These are phyloP conservation scores for Lolium rigidum DNA, from an alignment of 176 grass and related monocot genomes.

Conservation along the genomic window DNA sequence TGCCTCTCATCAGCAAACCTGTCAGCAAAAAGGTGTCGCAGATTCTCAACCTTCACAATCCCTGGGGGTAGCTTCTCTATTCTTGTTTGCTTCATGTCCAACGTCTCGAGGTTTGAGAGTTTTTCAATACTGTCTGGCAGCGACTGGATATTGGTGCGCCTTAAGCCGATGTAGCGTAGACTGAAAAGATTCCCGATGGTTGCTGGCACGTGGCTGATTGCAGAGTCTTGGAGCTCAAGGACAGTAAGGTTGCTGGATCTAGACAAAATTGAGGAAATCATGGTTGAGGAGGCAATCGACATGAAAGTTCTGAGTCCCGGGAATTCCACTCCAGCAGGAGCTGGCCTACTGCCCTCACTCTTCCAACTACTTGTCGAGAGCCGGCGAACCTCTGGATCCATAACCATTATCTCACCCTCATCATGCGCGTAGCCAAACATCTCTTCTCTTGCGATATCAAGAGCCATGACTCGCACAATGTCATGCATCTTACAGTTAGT, in stretches of 20 bases:
- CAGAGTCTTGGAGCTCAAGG: background rate
- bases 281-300: background rate
- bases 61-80: background rate
- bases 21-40: background rate
- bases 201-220: background rate
- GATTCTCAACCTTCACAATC: background rate
- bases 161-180: background rate
- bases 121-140: background rate
- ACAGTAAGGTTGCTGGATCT: background rate
- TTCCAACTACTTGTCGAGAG: conserved; percentile 40
- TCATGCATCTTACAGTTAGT: conserved; percentile 56
- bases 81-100: background rate
- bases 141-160: background rate
- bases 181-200: background rate
- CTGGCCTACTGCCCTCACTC: background rate
- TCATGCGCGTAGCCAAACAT: background rate
- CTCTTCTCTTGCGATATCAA: background rate
- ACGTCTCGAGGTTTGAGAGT: background rate
- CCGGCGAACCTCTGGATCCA: conserved; percentile 19
- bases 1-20: background rate
- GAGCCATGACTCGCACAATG: conserved; percentile 52
- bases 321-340: background rate
- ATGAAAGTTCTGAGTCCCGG: conserved; percentile 36
- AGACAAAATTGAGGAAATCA: background rate
- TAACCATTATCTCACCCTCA: background rate